These are phyloP conservation scores for Torrubiella hemipterigena DNA, from an alignment of 2,329 filamentous ascomycete genomes.

Conservation along the genomic window DNA sequence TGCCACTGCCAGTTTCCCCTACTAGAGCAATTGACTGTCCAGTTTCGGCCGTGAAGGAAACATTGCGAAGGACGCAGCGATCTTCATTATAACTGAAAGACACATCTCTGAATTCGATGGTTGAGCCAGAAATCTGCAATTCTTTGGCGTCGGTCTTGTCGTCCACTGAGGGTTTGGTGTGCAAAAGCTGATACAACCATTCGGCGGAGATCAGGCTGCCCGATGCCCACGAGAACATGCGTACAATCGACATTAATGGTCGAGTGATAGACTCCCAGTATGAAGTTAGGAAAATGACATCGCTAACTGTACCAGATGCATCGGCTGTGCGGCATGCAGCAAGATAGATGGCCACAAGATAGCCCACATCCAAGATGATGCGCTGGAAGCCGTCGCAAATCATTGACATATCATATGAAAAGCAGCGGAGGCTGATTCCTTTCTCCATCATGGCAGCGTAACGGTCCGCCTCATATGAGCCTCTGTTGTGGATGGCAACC, in stretches of 20 bases:
- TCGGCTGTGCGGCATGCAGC: constrained; percentile 4
- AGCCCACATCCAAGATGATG: constrained; percentile 9
- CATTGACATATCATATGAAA: constrained; percentile 6
- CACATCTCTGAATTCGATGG: constrained; percentile 42
- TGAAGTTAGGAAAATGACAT: constrained; percentile 51
- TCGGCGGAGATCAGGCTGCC: constrained; percentile 52
- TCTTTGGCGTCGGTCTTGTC: constrained; percentile 32
- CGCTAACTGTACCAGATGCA: constrained; percentile 26
- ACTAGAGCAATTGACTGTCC: constrained; percentile 49
- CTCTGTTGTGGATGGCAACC: constrained; percentile 26
- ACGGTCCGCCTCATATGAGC: constrained; percentile 11
- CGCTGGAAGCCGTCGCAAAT: constrained; percentile 6
- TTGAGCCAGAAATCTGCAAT: constrained; percentile 31
- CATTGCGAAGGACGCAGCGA: constrained; percentile 34
- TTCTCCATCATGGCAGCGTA: constrained; percentile 8
- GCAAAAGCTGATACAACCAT: constrained; percentile 42
- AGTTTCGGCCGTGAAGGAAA: constrained; percentile 34
- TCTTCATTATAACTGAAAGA: constrained; percentile 42
- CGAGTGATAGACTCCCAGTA: constrained; percentile 45
- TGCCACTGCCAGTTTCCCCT: constrained; percentile 50
- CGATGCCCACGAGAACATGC: constrained; percentile 14
- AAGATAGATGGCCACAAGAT: constrained; percentile 13
- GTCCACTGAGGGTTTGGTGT: constrained; percentile 41
- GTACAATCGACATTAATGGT: constrained; percentile 20
- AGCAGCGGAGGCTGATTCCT: constrained; percentile 4